These are phyloP conservation scores for Cryphonectria parasitica DNA, from an alignment of 2,329 filamentous ascomycete species.

Conservation along the genomic window DNA sequence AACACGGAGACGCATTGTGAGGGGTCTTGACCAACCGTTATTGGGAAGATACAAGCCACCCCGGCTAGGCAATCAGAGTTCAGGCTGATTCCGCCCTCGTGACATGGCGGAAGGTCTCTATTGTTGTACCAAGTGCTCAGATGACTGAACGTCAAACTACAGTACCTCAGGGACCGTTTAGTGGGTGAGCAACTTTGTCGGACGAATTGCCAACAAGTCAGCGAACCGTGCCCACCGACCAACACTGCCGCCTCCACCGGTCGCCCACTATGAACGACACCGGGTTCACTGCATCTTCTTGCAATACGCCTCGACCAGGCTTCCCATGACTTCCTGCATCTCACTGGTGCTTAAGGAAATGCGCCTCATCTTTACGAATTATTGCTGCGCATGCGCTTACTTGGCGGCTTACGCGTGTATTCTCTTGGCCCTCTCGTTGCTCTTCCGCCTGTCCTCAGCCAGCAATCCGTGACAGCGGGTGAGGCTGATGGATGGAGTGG, in stretches of 20 bases:
- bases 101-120: not conserved
- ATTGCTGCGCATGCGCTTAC: not conserved
- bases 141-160: slow-evolving; percentile 5
- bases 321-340: not conserved
- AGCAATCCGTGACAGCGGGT: slow-evolving; percentile 5
- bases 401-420: slow-evolving; percentile 11
- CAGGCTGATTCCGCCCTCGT: not conserved
- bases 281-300: not conserved
- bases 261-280: not conserved
- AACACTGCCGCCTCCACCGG: not conserved
- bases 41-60: not conserved
- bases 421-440: not conserved
- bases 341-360: slow-evolving; percentile 5
- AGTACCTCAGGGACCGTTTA: not conserved
- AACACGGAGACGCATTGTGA: slow-evolving; percentile 14
- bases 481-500: slow-evolving; percentile 21
- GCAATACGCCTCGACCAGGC: not conserved
- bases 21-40: slow-evolving; percentile 9
- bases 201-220: not conserved
- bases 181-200: not conserved
- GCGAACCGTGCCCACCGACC: not conserved
- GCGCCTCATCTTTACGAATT: slow-evolving; percentile 11
- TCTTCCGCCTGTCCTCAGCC: not conserved
- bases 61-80: slow-evolving; percentile 2
- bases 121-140: not conserved